Evolutionary conservation across 2,329 filamentous ascomycete species (phyloP), one percentile per base, ranked within the genome.

Genomic region (Annulohypoxylon truncatum): DNA sequence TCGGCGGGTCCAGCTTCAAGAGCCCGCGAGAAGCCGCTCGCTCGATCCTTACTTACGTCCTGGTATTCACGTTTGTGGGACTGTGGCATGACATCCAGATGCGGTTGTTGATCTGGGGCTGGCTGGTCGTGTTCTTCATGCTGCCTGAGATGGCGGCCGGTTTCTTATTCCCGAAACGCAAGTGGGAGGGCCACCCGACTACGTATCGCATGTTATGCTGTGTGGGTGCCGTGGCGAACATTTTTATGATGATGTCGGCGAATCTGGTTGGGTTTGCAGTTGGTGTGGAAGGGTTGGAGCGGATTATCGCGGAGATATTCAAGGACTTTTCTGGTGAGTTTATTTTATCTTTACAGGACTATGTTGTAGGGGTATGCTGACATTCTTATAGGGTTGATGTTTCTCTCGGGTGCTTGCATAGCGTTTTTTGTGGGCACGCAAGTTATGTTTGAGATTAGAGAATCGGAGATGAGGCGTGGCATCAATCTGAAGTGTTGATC

Each of bases 21-120:
- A 81, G 72, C 58, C 79, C 82, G 73, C 69, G 79, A 28, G 79
- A 81, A 35, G 79, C 81, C 18, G 88, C 85, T 46, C 82, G 87
- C 13, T 89, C 89, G 0, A 83, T 95, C 2, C 74, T 88, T 54
- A 97, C 95, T 61, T 96, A 93, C 77, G 82, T 96, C 1, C 81
- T 90, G 3, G 92, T 97, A 29, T 99, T 99, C 77, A 97, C 94
- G 0, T 99, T 99, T 74, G 96, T 99, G 22, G 96, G 96, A 0
- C 83, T 99, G 26, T 99, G 96, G 96, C 96, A 99, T 80, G 96
- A 99, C 74, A 97, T 99, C 75, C 91, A 97, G 80, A 86, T 98
- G 28, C 88, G 91, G 8, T 84, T 99, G 38, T 85, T 99, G 29
- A 91, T 97, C 78, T 99, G 96, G 96, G 95, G 96, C 26, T 99